Base-by-base conservation (phyloP, 1,284 basidiomycete species). In the Calocybe gambosa region DNA sequence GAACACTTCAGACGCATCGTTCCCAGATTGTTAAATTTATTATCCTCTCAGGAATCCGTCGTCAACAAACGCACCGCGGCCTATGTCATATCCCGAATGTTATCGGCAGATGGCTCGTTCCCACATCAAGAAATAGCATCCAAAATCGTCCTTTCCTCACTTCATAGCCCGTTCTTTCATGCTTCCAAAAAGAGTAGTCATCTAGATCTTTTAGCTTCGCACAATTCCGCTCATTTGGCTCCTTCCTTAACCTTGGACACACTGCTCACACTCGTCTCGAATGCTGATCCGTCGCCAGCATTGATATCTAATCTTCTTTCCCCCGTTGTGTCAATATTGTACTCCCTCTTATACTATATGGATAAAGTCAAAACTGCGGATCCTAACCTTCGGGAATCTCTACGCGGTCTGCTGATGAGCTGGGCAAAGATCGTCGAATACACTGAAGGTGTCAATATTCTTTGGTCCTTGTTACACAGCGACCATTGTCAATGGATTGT, bases 211-310 rank as follows among this genome's bases (percentile, higher is more conserved):
- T 9, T 35, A 25, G 26, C 25, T 12, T 13, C 34, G 0, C 39
- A 21, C 34, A 59, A 12, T 19, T 19, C 19, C 40, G 53, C 38
- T 19, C 23, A 10, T 38, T 31, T 40, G 34, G 10, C 40, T 58
- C 13, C 25, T 18, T 59, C 67, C 2, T 61, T 61, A 8, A 69
- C 76, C 1, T 59, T 87, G 18, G 62, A 65, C 5, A 72, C 62
- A 1, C 59, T 88, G 6, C 67, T 78, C 45, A 71, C 67, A 1
- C 67, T 91, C 19, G 63, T 91, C 2, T 73, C 79, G 5, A 87
- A 90, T 53, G 80, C 83, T 4, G 89, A 93, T 51, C 89, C 89
- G 2, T 83, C 86, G 0, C 84, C 88, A 0, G 62, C 67, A 2
- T 72, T 89, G 31, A 74, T 89, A 38, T 73, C 81, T 0, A 63